Base-by-base conservation (phyloP, 495 filamentous ascomycete species). In the Pyrenopolyporus hunteri region DNA sequence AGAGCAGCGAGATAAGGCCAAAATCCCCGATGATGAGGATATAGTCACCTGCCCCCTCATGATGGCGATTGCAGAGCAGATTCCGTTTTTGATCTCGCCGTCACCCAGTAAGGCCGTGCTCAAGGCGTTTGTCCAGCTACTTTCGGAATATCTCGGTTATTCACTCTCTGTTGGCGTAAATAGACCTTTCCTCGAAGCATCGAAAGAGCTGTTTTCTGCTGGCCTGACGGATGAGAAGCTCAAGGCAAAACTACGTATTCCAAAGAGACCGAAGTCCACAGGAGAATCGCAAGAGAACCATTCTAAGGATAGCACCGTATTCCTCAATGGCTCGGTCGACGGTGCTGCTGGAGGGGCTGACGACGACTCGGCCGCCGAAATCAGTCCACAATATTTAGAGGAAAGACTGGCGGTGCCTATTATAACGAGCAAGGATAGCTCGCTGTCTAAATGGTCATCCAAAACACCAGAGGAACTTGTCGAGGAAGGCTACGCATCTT, bases 381-480 rank as follows among this genome's bases (percentile, higher is more conserved):
- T 71, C 10, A 62, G 17, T 25, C n/a, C 62, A 5, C 40, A 69
- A 23, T 66, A 68, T 5, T 37, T 80, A 19, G 72, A 78, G 37
- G 50, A 64, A 3, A 65, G 49, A 50, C 78, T 74, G 11, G 57
- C 61, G 56, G 73, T 74, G 0, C 60, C 74, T 0, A 70, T 74
- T 13, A 43, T 52, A 19, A 50, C 73, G 10, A 67, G 70, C n/a
- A 78, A 85, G 36, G 81, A 89, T 58, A 83, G 84, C 63, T 79
- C 80, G 4, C 73, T 89, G 14, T 74, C 82, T 25, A 85, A 78
- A 60, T 96, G 91, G 92, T 78, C 83, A 45, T 78, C 82, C 43
- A 89, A 93, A 58, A 87, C 91, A 3, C 73, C 90, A 0, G 87
- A 88, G 25, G 83, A 87, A 61, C 83, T 89, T 0, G 74, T 94